Conservation (phyloP, 768 basidiomycete species). For the Holtermannia corniformis region DNA sequence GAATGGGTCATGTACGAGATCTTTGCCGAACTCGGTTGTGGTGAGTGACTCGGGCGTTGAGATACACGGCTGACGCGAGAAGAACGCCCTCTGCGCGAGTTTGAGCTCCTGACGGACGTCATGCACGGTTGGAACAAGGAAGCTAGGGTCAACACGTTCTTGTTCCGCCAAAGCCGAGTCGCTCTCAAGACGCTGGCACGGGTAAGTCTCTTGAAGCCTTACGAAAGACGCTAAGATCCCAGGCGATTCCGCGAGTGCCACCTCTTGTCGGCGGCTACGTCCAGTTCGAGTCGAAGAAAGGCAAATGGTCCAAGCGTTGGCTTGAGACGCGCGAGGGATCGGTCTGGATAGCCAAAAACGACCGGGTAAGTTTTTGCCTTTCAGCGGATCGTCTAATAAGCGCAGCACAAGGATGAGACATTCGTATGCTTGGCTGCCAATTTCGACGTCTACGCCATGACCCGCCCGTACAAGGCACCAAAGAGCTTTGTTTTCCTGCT, state of each 20-base stretch:
- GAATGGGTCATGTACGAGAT: constrained; percentile 88
- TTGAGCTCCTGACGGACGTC: constrained; percentile 70
- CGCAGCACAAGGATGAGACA: constrained; percentile 71
- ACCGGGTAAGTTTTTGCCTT: constrained; percentile 52
- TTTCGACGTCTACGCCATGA: constrained; percentile 78
- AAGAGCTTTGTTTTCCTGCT: constrained; percentile 76
- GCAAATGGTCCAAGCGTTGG: constrained; percentile 93
- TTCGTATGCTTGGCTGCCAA: constrained; percentile 75
- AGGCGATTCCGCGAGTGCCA: constrained; percentile 46
- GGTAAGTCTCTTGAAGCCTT: constrained; percentile 14
- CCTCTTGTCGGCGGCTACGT: constrained; percentile 53
- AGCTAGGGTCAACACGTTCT: constrained; percentile 66
- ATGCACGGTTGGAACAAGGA: constrained; percentile 81
- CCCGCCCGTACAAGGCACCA: constrained; percentile 65
- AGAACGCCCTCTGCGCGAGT: constrained; percentile 87
- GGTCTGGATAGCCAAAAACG: constrained; percentile 79
- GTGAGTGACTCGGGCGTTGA: constrained; percentile 44
- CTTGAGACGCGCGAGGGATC: constrained; percentile 76
- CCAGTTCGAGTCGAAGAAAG: constrained; percentile 80
- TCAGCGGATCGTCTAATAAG: constrained; percentile 5
- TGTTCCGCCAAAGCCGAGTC: constrained; percentile 65
- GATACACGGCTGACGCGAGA: constrained; percentile 8
- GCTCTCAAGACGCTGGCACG: constrained; percentile 47
- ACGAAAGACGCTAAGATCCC: not conserved
- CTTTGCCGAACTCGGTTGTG: constrained; percentile 85